Conservation (phyloP, 108 stramenopile species). For the Stephanodiscus triporus region DNA sequence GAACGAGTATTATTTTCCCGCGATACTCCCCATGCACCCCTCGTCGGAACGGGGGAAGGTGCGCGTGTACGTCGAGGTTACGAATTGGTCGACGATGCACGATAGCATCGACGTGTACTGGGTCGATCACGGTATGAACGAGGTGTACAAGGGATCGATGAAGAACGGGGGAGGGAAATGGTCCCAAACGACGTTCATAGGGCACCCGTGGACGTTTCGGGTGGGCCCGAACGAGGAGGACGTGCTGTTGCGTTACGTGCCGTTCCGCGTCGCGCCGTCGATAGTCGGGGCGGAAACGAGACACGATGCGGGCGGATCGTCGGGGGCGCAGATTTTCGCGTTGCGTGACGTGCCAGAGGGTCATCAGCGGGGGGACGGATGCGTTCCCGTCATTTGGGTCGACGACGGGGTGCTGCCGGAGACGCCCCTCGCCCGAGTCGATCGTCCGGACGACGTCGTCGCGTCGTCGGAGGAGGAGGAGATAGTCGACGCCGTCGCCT, state of each 20-base stretch:
- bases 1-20: conserved; percentile 44
- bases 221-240: conserved; percentile 35
- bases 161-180: conserved; percentile 47
- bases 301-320: neutral
- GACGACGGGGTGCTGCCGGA: conserved; percentile 52
- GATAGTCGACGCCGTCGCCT: conserved; percentile 44
- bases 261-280: conserved; percentile 69
- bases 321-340: conserved; percentile 50
- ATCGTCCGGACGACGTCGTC: neutral
- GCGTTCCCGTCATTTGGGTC: conserved; percentile 31
- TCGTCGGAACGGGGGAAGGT: conserved; percentile 68
- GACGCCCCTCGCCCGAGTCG: conserved; percentile 20
- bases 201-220: conserved; percentile 81
- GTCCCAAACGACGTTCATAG: conserved; percentile 57
- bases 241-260: conserved; percentile 66
- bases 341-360: conserved; percentile 37
- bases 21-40: conserved; percentile 66
- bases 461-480: neutral
- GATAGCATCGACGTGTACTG: conserved; percentile 62
- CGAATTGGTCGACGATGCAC: conserved; percentile 46
- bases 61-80: conserved; percentile 55
- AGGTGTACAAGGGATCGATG: conserved; percentile 60
- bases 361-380: conserved; percentile 10
- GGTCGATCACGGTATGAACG: conserved; percentile 72
- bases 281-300: conserved; percentile 46